Conservation (phyloP, 2,329 filamentous ascomycete species). For the Pseudofabraea citricarpa region DNA sequence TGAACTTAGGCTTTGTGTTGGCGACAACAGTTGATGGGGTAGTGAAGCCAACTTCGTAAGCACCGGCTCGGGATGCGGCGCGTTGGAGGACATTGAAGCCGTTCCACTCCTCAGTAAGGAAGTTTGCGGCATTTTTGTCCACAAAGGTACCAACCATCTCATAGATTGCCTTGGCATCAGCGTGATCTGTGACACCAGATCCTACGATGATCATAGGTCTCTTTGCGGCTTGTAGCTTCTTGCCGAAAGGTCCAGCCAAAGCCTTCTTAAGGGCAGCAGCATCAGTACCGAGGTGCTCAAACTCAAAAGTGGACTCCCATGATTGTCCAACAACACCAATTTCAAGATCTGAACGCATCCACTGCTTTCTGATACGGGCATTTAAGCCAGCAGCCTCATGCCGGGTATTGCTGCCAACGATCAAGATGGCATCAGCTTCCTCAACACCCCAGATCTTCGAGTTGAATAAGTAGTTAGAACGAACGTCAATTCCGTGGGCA, state of each 20-base stretch:
- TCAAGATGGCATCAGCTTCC: conserved; percentile 85
- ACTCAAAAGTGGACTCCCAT: conserved; percentile 94
- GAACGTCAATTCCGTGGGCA: conserved; percentile 88
- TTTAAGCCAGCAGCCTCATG: conserved; percentile 95
- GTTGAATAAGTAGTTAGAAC: conserved; percentile 96
- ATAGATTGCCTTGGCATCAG: conserved; percentile 88
- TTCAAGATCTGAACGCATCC: conserved; percentile 90
- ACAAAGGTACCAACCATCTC: conserved; percentile 87
- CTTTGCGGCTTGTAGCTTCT: conserved; percentile 84
- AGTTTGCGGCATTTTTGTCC: conserved; percentile 87
- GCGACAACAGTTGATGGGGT: conserved; percentile 78
- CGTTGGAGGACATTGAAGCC: conserved; percentile 96
- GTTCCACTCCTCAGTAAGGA: conserved; percentile 88
- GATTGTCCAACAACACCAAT: conserved; percentile 86
- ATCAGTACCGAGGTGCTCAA: conserved; percentile 81
- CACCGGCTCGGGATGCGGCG: conserved; percentile 84
- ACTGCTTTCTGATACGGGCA: conserved; percentile 95
- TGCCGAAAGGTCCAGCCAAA: conserved; percentile 81
- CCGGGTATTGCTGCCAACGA: conserved; percentile 91
- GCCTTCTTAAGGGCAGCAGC: conserved; percentile 77
- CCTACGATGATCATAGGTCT: conserved; percentile 96
- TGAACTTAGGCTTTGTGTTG: conserved; percentile 83
- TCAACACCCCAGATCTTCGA: conserved; percentile 91
- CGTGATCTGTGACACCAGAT: conserved; percentile 85
- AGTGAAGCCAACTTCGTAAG: conserved; percentile 93